Conservation (phyloP, 768 basidiomycete species). For the Serendipita sp. region DNA sequence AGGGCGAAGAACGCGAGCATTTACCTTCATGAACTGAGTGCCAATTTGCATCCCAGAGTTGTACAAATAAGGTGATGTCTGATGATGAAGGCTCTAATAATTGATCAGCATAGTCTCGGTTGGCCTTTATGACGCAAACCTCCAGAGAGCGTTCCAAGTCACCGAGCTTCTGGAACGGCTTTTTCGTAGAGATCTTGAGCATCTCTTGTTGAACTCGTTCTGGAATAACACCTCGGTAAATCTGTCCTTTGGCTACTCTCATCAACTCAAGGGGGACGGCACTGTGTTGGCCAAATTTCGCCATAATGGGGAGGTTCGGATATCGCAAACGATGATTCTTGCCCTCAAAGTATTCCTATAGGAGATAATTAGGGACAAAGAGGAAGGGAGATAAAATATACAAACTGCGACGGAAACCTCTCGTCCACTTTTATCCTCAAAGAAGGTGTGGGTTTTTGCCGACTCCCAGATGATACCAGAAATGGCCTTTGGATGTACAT, state of each 20-base stretch:
- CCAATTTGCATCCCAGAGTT: background rate
- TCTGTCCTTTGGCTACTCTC: background rate
- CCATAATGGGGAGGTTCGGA: background rate
- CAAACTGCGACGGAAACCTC: background rate
- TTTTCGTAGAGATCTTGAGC: background rate
- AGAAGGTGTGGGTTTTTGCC: background rate
- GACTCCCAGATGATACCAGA: background rate
- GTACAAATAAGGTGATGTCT: background rate
- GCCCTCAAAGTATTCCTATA: background rate
- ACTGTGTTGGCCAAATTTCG: background rate
- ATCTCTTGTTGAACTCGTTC: background rate
- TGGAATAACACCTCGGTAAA: background rate
- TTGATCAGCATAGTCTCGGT: background rate
- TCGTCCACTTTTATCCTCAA: background rate
- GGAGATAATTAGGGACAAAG: background rate
- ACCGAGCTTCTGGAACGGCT: background rate
- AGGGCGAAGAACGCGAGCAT: background rate
- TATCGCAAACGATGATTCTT: background rate
- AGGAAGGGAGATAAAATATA: background rate
- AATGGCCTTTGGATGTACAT: background rate
- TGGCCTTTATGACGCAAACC: no score
- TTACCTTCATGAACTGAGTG: background rate
- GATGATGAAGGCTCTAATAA: background rate
- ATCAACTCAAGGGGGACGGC: background rate
- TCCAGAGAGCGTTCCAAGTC: background rate